Base-by-base conservation (phyloP, 768 basidiomycete genomes). In the Podaxis sp. region DNA sequence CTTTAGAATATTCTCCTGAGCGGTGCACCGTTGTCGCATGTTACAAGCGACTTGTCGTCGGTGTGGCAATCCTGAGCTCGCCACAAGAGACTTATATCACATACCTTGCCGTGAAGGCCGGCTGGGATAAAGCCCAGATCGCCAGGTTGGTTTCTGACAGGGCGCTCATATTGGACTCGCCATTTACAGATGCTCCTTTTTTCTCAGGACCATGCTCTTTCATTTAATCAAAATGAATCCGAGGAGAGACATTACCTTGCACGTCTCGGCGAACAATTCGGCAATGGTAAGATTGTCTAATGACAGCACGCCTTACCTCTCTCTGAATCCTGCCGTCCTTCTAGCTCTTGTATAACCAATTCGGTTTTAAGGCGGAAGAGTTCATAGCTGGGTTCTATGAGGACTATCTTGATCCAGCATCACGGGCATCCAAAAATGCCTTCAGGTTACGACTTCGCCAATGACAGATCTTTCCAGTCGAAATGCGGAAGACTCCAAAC, bases 321-420 rank as follows among this genome's bases (percentile, higher is more conserved):
- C n/a, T 14, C 40, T 57, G 23, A 53, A 46, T 42, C 48, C 25
- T 47, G 35, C 50, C 42, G 48, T 60, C n/a, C 42, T 44, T 32
- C 25, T 25, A 91, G 90, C 73, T 92, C 3, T 71, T 93, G 16
- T 93, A 93, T 73, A 93, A 93, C 63, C 86, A 85, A 53, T 92
- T 93, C 66, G 91, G 91, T 27, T 92, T 93, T 79, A 93, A 93
- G 65, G 88, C 89, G 0, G 91, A 93, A 72, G 90, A 89, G 68
- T 92, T 92, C 61, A 79, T 93, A 21, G 84, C 83, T 21, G 89
- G 88, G 18, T 93, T 93, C 66, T 93, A 93, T 64, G 87, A 90
- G 47, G 79, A 87, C 47, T 92, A 92, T 69, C 76, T 92, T n/a
- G 83, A 87, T 65, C 72, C 83, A 2, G 75, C 84, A 25, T 90